Base-by-base conservation (phyloP, 192 early-diverging fungal genomes). In the Entomortierella beljakovae region DNA sequence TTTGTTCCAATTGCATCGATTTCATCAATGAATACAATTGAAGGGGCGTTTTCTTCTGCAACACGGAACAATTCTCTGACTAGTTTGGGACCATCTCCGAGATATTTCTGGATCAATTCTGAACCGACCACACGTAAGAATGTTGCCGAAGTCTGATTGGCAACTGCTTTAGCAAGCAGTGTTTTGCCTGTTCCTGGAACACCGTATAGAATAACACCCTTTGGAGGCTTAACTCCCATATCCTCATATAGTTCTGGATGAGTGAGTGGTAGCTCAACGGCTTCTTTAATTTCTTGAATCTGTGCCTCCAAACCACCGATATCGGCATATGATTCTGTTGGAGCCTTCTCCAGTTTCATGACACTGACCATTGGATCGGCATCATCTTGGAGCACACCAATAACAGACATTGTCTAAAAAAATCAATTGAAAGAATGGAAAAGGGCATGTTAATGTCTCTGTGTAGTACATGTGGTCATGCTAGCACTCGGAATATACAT, bases 1-100 rank as follows among this genome's bases (percentile, higher is more conserved):
- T 99, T 99, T 33, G 97, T 99, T 56, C 95, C 98, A 49, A 99
- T 88, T 20, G 98, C 98, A 72, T 99, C 98, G 68, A 99, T 97
- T 86, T 99, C 98, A 80, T 99, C 98, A 82, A 99, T 99, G 81
- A 99, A 98, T 61, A 99, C 95, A 88, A 99, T 99, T 9, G 95
- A 94, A 3, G 98, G 98, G 15, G 96, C 89, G 63, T 97, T 95
- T 68, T 99, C 97, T 63, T 96, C 92, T 23, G 98, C 98, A 3
- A 98, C 93, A 33, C 96, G 87, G 92, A 99, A 99, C 22, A 98
- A 83, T 79, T 99, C 98, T 52, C 98, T 94, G 10, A 99, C 97
- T 59, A 99, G 90, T 77, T 96, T 97, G 53, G 98, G 97, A 18
- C 98, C 98, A 71, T 99, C 98, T 60, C 98, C 98, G 10, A 99